phyloP scores from a whole-genome alignment of 257 asterid species.

The Solanum chaucha region DNA sequence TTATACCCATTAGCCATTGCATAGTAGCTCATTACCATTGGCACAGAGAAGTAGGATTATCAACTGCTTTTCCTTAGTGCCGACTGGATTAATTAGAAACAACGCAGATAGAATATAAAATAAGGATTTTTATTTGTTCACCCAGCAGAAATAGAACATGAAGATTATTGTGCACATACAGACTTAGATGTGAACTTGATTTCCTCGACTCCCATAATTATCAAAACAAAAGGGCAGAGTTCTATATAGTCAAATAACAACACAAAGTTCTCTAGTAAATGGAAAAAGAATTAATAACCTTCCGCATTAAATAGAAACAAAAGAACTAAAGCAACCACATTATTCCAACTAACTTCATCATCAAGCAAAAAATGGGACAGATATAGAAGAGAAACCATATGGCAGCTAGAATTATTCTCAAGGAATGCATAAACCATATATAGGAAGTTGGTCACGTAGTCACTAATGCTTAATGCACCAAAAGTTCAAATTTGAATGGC shows the following conservation, averaged over 20 bases:
- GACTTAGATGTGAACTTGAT: background rate
- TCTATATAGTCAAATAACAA: background rate
- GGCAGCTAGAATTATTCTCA: background rate
- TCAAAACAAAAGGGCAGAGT: background rate
- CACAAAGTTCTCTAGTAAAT: background rate
- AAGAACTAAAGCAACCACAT: background rate
- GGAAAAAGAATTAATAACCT: background rate
- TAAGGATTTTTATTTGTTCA: background rate
- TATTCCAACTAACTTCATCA: background rate
- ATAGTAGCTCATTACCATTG: too few relatives aligned
- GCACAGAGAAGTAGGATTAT: background rate
- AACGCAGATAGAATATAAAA: background rate
- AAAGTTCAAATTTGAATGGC: background rate
- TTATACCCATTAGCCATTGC: too few relatives aligned
- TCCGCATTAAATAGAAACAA: background rate
- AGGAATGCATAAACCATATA: background rate
- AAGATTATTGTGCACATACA: background rate
- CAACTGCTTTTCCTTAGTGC: background rate
- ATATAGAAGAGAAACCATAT: background rate
- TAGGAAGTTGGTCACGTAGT: background rate
- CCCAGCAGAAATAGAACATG: background rate
- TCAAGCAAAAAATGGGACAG: background rate
- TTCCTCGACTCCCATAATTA: background rate
- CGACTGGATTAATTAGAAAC: background rate
- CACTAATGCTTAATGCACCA: background rate